These are phyloP conservation scores for Penicillium sp. DNA, from an alignment of 2,329 filamentous ascomycete species.

Conservation along the genomic window DNA sequence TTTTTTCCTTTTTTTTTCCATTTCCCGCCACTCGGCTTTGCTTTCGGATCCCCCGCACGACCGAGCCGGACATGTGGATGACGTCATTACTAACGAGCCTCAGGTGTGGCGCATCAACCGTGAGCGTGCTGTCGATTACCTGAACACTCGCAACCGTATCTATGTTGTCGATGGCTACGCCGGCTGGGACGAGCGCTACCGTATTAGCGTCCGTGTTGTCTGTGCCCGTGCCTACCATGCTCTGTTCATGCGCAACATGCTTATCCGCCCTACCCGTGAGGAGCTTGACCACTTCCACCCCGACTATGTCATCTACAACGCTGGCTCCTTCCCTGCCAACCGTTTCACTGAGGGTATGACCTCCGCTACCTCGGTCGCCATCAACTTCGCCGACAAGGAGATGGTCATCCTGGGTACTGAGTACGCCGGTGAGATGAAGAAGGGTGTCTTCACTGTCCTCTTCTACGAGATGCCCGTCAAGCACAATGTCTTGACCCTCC, in stretches of 20 bases:
- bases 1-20: not conserved
- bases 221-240: constrained; percentile 99
- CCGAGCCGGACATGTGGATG: constrained; percentile 24
- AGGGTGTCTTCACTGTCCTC: constrained; percentile 96
- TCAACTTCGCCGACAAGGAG: constrained; percentile 99
- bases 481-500: constrained; percentile 96
- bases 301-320: constrained; percentile 99
- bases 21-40: constrained; percentile 4
- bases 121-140: constrained; percentile 96
- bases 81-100: constrained; percentile 28
- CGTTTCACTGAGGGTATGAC: constrained; percentile 98
- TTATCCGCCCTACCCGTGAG: constrained; percentile 84
- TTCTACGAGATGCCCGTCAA: constrained; percentile 99
- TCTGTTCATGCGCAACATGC: constrained; percentile 99
- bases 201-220: constrained; percentile 94
- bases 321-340: constrained; percentile 96
- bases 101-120: constrained; percentile 99
- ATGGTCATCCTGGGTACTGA: constrained; percentile 99
- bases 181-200: constrained; percentile 97
- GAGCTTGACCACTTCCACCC: constrained; percentile 97
- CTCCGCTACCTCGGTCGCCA: constrained; percentile 91
- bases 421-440: constrained; percentile 97
- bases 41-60: constrained; percentile 10
- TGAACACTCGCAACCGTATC: constrained; percentile 97
- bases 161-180: constrained; percentile 97